These are phyloP conservation scores for Boletus subluridellus DNA, from an alignment of 1,284 basidiomycete species.

Conservation along the genomic window DNA sequence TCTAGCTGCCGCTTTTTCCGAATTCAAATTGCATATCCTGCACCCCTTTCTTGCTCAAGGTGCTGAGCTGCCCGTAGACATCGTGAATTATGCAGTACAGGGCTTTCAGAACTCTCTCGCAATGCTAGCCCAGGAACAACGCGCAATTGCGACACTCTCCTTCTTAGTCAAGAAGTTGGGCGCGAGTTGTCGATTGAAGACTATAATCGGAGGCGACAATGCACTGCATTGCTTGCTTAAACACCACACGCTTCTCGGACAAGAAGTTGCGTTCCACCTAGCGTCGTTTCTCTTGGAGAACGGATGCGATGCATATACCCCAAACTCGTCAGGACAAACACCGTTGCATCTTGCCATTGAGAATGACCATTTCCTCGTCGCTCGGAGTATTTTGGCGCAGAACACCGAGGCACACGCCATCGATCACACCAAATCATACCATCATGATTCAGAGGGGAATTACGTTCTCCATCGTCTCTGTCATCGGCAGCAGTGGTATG, in stretches of 20 bases:
- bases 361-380: neutral
- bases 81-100: neutral
- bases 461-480: neutral
- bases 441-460: neutral
- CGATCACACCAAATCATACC: neutral
- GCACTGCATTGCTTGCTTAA: neutral
- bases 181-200: neutral
- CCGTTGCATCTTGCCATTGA: neutral
- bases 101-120: too few relatives aligned
- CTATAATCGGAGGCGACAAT: neutral
- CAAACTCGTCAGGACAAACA: neutral
- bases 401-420: too few relatives aligned
- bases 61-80: neutral
- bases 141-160: neutral
- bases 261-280: too few relatives aligned
- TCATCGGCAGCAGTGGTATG: accelerated
- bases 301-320: neutral
- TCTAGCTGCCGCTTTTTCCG: neutral
- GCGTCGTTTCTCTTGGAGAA: neutral
- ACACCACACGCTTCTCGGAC: too few relatives aligned
- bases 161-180: neutral
- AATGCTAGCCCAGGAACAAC: too few relatives aligned
- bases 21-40: neutral
- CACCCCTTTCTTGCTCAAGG: neutral
- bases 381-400: neutral